These are phyloP conservation scores for Fusarium mundagurra DNA, from an alignment of 2,329 filamentous ascomycete genomes.

Conservation along the genomic window DNA sequence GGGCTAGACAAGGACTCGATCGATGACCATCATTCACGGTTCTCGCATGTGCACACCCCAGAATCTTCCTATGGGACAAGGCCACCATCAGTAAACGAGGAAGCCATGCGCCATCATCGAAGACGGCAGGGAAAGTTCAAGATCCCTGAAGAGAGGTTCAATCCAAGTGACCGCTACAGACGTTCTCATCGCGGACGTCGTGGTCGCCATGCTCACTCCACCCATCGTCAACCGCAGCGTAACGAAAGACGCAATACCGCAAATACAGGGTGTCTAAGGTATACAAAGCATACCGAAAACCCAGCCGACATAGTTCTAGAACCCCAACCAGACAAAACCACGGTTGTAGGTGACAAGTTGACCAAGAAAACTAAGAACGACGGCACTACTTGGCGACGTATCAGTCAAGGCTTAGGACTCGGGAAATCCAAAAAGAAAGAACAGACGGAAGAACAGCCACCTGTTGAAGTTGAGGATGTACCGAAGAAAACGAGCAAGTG, in stretches of 20 bases:
- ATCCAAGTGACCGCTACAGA: slow-evolving; percentile 1
- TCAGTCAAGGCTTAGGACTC: slow-evolving; percentile 10
- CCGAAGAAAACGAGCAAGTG: slow-evolving; percentile 18
- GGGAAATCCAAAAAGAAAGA: slow-evolving; percentile 3
- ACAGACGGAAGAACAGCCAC: background rate
- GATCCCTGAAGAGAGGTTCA: background rate
- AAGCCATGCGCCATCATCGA: background rate
- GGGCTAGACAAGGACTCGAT: slow-evolving; percentile 1
- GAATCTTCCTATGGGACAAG: slow-evolving; percentile 23
- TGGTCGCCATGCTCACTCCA: slow-evolving; percentile 2
- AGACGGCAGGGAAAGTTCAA: background rate
- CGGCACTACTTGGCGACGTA: slow-evolving; percentile 5
- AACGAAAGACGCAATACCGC: background rate
- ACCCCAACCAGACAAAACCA: background rate
- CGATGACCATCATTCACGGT: slow-evolving; percentile 3
- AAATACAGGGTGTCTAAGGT: background rate
- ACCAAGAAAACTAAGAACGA: background rate
- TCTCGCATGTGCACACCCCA: slow-evolving; percentile 1
- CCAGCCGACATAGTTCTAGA: background rate
- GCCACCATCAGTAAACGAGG: slow-evolving; percentile 15
- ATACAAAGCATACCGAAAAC: background rate
- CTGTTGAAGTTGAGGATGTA: background rate
- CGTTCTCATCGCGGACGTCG: background rate
- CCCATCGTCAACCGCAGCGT: background rate
- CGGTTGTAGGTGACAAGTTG: slow-evolving; percentile 11